A percentile compares a stretch with the other conserved stretches of the same genome.
Evolutionary conservation across 176 grass and related monocot species (phyloP).

Genomic region (Guadua angustifolia): DNA sequence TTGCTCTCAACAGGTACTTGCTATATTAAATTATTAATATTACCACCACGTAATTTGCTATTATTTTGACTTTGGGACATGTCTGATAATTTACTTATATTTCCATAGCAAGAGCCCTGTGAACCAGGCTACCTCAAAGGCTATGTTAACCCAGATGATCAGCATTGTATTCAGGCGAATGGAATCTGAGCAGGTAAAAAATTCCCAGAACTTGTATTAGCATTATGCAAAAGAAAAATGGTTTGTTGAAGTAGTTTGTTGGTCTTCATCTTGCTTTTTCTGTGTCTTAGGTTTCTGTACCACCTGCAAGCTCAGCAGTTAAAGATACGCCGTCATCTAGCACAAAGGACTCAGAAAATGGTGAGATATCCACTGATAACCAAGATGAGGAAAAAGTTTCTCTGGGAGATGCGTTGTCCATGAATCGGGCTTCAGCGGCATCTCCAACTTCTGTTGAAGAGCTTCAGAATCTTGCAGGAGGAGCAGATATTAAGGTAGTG

Average conservation of each 20-base stretch:
- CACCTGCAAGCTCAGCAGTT: slow-evolving; percentile 51
- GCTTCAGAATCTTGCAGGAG: slow-evolving; percentile 95
- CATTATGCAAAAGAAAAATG: slow-evolving; percentile 27
- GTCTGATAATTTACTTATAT: slow-evolving; percentile 50
- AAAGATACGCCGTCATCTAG: slow-evolving; percentile 60
- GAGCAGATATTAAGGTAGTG: slow-evolving; percentile 93
- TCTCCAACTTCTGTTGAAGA: slow-evolving; percentile 88
- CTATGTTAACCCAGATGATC: slow-evolving; percentile 99
- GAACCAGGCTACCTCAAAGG: slow-evolving; percentile 99
- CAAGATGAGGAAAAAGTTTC: slow-evolving; percentile 69
- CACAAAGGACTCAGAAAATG: slow-evolving; percentile 63
- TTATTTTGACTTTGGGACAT: slow-evolving; percentile 37
- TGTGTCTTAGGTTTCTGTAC: slow-evolving; percentile 61
- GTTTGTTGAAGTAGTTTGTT: slow-evolving; percentile 17
- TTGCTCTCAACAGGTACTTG: slow-evolving; percentile 96
- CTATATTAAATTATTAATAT: slow-evolving; percentile 20
- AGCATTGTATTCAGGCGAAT: slow-evolving; percentile 97
- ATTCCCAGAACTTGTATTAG: slow-evolving; percentile 29
- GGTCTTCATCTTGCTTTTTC: slow-evolving; percentile 33
- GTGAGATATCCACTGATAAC: slow-evolving; percentile 71
- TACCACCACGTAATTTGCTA: slow-evolving; percentile 30
- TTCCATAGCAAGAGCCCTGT: slow-evolving; percentile 89
- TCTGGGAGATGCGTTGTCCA: slow-evolving; percentile 84
- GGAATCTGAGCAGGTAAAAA: slow-evolving; percentile 79
- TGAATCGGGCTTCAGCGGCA: slow-evolving; percentile 55